phyloP scores from a whole-genome alignment of 2,329 filamentous ascomycete genomes.

The Colletotrichum sidae region DNA sequence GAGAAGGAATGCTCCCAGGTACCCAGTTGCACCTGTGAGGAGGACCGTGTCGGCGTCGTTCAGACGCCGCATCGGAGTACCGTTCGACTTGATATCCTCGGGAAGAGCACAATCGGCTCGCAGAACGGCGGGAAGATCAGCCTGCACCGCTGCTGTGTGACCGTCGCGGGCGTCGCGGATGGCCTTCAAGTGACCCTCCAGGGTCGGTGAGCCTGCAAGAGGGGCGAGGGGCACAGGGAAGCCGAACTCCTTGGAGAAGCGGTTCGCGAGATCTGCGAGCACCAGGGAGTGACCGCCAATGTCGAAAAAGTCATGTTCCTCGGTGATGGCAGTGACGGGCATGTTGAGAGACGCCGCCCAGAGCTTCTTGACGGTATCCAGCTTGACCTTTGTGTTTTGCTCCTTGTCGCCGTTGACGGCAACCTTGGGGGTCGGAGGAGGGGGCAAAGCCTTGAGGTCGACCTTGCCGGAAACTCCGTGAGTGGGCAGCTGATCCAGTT shows the following conservation, averaged over 20 bases:
- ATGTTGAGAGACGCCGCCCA: slow-evolving; percentile 79
- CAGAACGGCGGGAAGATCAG: slow-evolving; percentile 77
- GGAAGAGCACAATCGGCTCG: slow-evolving; percentile 75
- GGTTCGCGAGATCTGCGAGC: slow-evolving; percentile 81
- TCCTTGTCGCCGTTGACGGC: slow-evolving; percentile 54
- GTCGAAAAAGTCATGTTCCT: slow-evolving; percentile 83
- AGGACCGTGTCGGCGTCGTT: slow-evolving; percentile 76
- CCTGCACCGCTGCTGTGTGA: slow-evolving; percentile 79
- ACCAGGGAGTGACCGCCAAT: slow-evolving; percentile 82
- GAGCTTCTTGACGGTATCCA: slow-evolving; percentile 75
- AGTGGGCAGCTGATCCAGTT: slow-evolving; percentile 77
- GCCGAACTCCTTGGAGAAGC: slow-evolving; percentile 76
- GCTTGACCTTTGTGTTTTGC: slow-evolving; percentile 72
- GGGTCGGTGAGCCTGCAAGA: slow-evolving; percentile 77
- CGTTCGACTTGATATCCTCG: slow-evolving; percentile 72
- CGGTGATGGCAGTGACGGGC: slow-evolving; percentile 71
- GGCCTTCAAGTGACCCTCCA: slow-evolving; percentile 78
- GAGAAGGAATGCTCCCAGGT: slow-evolving; percentile 80
- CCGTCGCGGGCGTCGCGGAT: slow-evolving; percentile 79
- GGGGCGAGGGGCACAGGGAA: slow-evolving; percentile 78
- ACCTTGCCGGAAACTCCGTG: slow-evolving; percentile 84
- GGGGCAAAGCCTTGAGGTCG: slow-evolving; percentile 77
- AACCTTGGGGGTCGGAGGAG: slow-evolving; percentile 67
- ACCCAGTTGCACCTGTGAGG: slow-evolving; percentile 81
- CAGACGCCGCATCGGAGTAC: slow-evolving; percentile 66